Conservation (phyloP, 2,329 filamentous ascomycete genomes). For the Aspergillus sclerotialis region DNA sequence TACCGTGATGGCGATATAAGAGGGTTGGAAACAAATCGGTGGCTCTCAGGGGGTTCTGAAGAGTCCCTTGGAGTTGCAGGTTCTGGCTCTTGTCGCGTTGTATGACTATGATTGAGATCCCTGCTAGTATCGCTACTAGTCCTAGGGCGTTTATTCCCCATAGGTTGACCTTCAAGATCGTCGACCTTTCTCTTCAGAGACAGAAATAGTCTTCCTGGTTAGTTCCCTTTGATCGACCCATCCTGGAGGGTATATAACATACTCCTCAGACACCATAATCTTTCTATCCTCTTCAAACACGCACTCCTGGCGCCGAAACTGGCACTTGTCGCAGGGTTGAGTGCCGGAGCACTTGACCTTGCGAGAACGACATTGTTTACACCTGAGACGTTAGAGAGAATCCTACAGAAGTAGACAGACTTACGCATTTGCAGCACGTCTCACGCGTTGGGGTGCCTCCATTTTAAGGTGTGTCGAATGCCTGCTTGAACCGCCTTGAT, state of each 20-base stretch:
- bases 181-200: slow-evolving; percentile 12
- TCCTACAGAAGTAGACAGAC: not conserved
- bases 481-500: too few species aligned
- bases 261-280: slow-evolving; percentile 39
- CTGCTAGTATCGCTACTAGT: not conserved
- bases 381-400: slow-evolving; percentile 14
- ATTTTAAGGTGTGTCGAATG: slow-evolving; percentile 5
- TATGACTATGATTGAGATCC: not conserved
- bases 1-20: slow-evolving; percentile 28
- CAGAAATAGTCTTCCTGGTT: slow-evolving; percentile 8
- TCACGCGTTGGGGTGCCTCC: slow-evolving; percentile 9
- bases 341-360: slow-evolving; percentile 34
- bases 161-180: slow-evolving; percentile 12
- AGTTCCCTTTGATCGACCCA: not conserved
- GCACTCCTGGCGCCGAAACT: slow-evolving; percentile 28
- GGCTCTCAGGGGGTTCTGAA: slow-evolving; percentile 5
- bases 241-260: slow-evolving; percentile 1
- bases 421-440: slow-evolving; percentile 15
- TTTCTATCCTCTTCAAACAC: slow-evolving; percentile 37
- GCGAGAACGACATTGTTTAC: slow-evolving; percentile 30
- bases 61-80: slow-evolving; percentile 2
- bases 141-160: slow-evolving; percentile 7
- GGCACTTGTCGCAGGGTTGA: slow-evolving; percentile 32
- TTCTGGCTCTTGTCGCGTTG: not conserved
- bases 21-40: slow-evolving; percentile 11